Base-by-base conservation (phyloP, 257 asterid species). In the Craterostigma plantagineum region DNA sequence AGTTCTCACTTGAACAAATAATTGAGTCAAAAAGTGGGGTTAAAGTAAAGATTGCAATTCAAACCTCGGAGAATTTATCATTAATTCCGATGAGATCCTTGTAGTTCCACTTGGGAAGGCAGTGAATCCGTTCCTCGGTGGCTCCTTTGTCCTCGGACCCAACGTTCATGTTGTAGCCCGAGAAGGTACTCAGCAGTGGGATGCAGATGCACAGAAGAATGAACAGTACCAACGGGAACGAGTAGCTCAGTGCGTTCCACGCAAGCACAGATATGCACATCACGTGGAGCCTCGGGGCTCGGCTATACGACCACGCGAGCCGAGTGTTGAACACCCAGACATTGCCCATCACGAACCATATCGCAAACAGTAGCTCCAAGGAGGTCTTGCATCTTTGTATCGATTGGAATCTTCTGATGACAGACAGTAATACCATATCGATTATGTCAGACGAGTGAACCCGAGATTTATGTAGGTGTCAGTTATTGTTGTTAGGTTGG, bases 341-440 rank as follows among this genome's bases (percentile, higher is more conserved):
- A 8, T 87, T 87, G 0, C 98, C 98, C 79, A 82, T 74, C 55
- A 87, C 98, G 35, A 87, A 87, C 98, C 95, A 87, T 65, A 87
- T 79, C 10, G 95, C 98, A 27, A 79, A 87, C 51, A 82, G 46
- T 14, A 87, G 75, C 59, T 87, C 95, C 0, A 77, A 65, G 8
- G 60, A 73, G 4, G 79, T 68, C 64, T 64, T 63, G 69, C 63
- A 71, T 59, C 60, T 87, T 59, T 71, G 65, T 68, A 68, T 51
- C 46, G 13, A 45, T 57, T 68, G 79, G 67, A 66, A 37, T 35
- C 4, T 44, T 52, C 94, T 81, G 77, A 15, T 63, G 53, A 71
- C 37, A 33, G 3, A 38, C 30, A 40, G 9, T 2, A 43, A 38
- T 4, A 38, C 42, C 42, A 4, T 38, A 14, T 38, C 3, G 12